A percentile compares a stretch with the other conserved stretches of the same genome.
Conservation (phyloP, 495 filamentous ascomycete genomes). For the Trichocladium uniseriatum region DNA sequence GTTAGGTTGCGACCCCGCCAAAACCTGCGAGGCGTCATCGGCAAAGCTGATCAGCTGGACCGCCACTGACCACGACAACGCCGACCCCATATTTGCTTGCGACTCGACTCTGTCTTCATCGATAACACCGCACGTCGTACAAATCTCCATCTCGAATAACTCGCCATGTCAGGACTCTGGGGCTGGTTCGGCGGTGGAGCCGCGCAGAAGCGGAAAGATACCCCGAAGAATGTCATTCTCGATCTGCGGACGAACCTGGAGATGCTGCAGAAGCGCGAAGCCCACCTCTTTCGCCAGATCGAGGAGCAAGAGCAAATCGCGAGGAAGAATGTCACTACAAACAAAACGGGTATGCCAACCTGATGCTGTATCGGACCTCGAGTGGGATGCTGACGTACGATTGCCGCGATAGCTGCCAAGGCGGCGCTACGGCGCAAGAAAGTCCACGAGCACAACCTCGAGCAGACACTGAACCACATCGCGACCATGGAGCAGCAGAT, state of each 20-base stretch:
- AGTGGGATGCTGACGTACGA: constrained; percentile 14
- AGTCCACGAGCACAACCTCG: constrained; percentile 77
- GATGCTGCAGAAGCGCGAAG: constrained; percentile 96
- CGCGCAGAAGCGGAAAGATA: constrained; percentile 79
- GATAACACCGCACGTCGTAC: neutral
- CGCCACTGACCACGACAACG: constrained; percentile 4
- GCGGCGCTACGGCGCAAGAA: constrained; percentile 93
- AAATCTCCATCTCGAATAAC: neutral
- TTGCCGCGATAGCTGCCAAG: constrained; percentile 59
- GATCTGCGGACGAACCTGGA: constrained; percentile 79
- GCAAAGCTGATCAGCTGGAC: constrained; percentile 20
- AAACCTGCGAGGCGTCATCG: constrained; percentile 25
- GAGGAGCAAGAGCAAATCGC: constrained; percentile 86
- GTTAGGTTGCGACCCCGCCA: constrained; percentile 23
- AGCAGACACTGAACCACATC: constrained; percentile 83
- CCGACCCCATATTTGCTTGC: neutral
- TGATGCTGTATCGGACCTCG: neutral
- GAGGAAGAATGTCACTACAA: constrained; percentile 79
- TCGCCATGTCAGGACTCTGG: constrained; percentile 57
- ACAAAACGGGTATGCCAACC: constrained; percentile 70
- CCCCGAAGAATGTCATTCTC: constrained; percentile 94
- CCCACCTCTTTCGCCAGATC: constrained; percentile 82
- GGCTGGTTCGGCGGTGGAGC: constrained; percentile 77
- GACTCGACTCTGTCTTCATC: neutral
- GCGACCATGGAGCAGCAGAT: constrained; percentile 90